Evolutionary conservation across 2,329 filamentous ascomycete species (phyloP).

Genomic region (Fusarium stilboides): DNA sequence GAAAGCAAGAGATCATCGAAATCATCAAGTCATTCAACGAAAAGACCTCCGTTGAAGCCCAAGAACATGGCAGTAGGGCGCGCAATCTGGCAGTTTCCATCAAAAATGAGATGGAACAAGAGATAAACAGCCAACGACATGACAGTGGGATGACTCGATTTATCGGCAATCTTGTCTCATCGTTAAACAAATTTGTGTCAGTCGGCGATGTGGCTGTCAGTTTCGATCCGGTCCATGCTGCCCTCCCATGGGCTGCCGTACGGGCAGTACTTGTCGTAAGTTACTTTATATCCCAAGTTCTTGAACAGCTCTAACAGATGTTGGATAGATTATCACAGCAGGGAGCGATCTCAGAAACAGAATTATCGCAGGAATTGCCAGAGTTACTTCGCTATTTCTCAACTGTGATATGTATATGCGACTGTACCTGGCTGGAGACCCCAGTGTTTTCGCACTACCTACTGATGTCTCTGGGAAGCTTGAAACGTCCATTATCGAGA

Average conservation of each 20-base stretch:
- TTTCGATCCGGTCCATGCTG: not conserved
- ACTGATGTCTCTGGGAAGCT: not conserved
- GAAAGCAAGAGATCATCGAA: too few species aligned
- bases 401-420: not conserved
- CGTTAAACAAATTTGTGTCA: not conserved
- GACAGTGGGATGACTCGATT: not conserved
- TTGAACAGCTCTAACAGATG: too few species aligned
- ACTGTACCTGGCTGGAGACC: not conserved
- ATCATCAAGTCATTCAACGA: too few species aligned
- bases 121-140: not conserved
- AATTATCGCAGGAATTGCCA: not conserved
- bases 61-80: too few species aligned
- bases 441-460: not conserved
- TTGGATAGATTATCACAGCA: not conserved
- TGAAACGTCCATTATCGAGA: not conserved
- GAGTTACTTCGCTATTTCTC: not conserved
- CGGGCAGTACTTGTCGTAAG: not conserved
- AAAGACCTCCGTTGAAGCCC: too few species aligned
- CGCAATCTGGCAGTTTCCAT: too few species aligned
- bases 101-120: not conserved
- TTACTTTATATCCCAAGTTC: too few species aligned
- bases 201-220: constrained; percentile 1
- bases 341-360: not conserved
- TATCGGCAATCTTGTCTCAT: too few species aligned
- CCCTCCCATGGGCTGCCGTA: constrained; percentile 2